Evolutionary conservation across 2,329 filamentous ascomycete genomes (phyloP).

Genomic region (Cordyceps cateniannulata): DNA sequence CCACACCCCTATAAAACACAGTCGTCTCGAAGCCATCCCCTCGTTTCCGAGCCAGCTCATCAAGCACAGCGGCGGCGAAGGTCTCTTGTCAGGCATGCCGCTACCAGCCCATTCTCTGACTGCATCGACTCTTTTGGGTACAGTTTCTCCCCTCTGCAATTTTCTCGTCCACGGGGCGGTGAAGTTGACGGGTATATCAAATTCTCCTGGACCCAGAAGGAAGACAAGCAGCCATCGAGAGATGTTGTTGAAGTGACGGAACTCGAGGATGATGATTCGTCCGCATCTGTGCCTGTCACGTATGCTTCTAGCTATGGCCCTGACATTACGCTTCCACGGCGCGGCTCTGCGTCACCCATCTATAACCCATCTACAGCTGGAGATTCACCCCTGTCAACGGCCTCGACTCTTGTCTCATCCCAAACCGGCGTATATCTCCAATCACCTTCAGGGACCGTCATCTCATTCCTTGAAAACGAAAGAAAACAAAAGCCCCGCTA

Average conservation of each 20-base stretch:
- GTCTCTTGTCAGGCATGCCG: slow-evolving; percentile 3
- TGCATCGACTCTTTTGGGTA: slow-evolving; percentile 24
- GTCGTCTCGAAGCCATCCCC: neutral
- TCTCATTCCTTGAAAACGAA: neutral
- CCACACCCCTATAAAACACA: neutral
- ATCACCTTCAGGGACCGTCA: neutral
- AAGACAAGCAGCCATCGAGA: neutral
- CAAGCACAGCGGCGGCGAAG: slow-evolving; percentile 14
- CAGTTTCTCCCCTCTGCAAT: slow-evolving; percentile 18
- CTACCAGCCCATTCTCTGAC: slow-evolving; percentile 28
- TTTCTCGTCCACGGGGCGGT: slow-evolving; percentile 25
- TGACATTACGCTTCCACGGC: neutral
- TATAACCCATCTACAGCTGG: neutral
- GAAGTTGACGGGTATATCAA: slow-evolving; percentile 33
- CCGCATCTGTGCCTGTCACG: neutral
- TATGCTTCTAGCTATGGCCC: neutral
- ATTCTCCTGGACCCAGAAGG: slow-evolving; percentile 27
- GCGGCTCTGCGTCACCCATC: neutral
- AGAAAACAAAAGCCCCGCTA: neutral
- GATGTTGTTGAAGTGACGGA: neutral
- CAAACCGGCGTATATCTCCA: neutral
- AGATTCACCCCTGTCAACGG: neutral
- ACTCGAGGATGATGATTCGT: neutral
- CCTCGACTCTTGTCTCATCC: neutral
- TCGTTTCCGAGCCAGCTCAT: neutral